phyloP scores from a whole-genome alignment of 1,284 basidiomycete species.

The Papiliotrema laurentii region DNA sequence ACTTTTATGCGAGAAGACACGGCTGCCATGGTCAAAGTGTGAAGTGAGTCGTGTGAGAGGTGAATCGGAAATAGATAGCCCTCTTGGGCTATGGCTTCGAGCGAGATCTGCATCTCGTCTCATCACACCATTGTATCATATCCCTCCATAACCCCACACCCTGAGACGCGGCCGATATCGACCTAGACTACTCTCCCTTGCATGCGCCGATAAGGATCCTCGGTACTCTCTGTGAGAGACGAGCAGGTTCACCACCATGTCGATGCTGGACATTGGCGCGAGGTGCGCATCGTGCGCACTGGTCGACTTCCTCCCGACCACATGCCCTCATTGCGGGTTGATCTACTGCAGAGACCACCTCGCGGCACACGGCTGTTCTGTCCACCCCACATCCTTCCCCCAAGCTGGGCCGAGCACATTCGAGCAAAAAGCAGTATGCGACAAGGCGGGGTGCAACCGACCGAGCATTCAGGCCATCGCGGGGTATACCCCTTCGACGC shows the following conservation, averaged over 20 bases:
- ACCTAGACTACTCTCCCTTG: too few species aligned
- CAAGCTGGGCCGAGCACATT: conserved; percentile 7
- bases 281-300: conserved; percentile 27
- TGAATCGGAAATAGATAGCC: too few species aligned
- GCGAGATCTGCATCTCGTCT: too few species aligned
- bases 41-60: not conserved
- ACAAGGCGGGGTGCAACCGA: conserved; percentile 18
- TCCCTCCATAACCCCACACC: too few species aligned
- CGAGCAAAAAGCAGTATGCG: conserved; percentile 20
- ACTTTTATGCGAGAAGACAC: conserved; percentile 5
- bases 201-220: too few species aligned
- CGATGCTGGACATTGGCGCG: conserved; percentile 30
- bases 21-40: not conserved
- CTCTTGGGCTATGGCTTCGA: too few species aligned
- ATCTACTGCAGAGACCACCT: conserved; percentile 35
- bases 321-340: conserved; percentile 25
- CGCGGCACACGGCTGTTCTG: conserved; percentile 23
- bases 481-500: conserved; percentile 12
- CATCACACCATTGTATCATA: too few species aligned
- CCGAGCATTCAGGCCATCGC: conserved; percentile 36
- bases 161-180: too few species aligned
- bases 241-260: too few species aligned
- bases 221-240: too few species aligned
- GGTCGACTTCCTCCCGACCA: conserved; percentile 42
- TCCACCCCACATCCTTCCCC: not conserved